These are phyloP conservation scores for Colletotrichum gloeosporioides DNA, from an alignment of 2,329 filamentous ascomycete species.

Conservation along the genomic window DNA sequence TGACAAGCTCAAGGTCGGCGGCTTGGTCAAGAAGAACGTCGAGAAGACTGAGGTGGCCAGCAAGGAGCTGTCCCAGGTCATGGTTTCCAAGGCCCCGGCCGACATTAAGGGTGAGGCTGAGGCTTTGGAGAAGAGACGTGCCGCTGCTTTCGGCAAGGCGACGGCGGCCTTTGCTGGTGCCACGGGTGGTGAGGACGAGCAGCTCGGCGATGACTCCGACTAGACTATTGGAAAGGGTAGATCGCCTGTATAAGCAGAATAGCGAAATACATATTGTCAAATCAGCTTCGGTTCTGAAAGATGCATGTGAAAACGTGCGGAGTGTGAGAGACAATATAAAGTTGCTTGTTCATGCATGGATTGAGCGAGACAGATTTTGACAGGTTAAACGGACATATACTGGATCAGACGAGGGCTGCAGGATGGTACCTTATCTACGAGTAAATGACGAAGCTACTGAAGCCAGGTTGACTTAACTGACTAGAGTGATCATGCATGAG, in stretches of 20 bases:
- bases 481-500: background rate
- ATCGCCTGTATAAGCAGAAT: background rate
- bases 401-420: background rate
- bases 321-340: rapidly evolving
- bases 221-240: background rate
- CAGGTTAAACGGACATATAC: background rate
- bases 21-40: conserved; percentile 14
- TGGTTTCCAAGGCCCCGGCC: background rate
- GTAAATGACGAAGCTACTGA: background rate
- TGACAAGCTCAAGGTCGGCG: conserved; percentile 9
- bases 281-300: background rate
- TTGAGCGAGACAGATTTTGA: background rate
- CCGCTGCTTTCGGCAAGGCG: conserved; percentile 6
- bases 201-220: conserved; percentile 8
- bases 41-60: conserved; percentile 5
- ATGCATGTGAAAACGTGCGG: background rate
- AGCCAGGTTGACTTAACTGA: background rate
- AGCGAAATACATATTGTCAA: background rate
- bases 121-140: conserved; percentile 6
- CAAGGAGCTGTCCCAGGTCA: conserved; percentile 4
- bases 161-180: background rate
- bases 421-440: background rate
- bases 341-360: background rate
- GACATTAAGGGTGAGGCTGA: background rate
- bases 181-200: conserved; percentile 7